Evolutionary conservation across 2,329 filamentous ascomycete species (phyloP).

Genomic region (Aspergillus udagawae): DNA sequence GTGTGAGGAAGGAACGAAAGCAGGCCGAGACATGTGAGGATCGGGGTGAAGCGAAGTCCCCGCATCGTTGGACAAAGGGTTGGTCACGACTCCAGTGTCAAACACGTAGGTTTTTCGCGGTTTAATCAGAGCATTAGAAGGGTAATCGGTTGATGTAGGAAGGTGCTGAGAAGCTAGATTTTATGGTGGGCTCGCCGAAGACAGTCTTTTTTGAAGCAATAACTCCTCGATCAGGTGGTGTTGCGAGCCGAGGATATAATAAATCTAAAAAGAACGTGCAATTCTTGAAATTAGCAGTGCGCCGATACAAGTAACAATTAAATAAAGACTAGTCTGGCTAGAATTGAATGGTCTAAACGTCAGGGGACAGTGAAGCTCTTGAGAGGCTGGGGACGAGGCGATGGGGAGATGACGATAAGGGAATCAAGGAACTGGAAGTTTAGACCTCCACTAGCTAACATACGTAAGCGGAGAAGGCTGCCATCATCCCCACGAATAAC

Average conservation of each 20-base stretch:
- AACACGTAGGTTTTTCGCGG: neutral
- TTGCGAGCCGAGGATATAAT: neutral
- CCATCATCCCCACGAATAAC: neutral
- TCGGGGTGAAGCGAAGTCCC: conserved; percentile 23
- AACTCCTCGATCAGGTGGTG: neutral
- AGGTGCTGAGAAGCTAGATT: neutral
- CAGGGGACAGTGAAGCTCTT: neutral
- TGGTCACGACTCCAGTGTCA: neutral
- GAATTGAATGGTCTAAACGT: neutral
- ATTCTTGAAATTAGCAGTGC: neutral
- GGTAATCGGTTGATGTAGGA: neutral
- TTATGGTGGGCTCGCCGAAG: neutral
- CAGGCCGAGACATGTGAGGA: conserved; percentile 25
- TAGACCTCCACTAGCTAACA: neutral
- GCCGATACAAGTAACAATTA: neutral
- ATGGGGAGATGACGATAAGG: neutral
- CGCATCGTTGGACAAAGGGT: conserved; percentile 24
- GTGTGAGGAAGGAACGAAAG: conserved; percentile 19
- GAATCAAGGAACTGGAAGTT: neutral
- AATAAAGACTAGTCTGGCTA: neutral
- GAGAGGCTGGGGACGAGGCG: neutral
- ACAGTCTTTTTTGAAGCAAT: neutral
- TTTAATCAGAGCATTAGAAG: neutral
- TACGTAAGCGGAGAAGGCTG: conserved; percentile 12
- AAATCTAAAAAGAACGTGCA: neutral